A percentile compares a stretch with the other conserved stretches of the same genome.
Conservation (phyloP, 139 green algal species). For the Zygnema cylindricum region DNA sequence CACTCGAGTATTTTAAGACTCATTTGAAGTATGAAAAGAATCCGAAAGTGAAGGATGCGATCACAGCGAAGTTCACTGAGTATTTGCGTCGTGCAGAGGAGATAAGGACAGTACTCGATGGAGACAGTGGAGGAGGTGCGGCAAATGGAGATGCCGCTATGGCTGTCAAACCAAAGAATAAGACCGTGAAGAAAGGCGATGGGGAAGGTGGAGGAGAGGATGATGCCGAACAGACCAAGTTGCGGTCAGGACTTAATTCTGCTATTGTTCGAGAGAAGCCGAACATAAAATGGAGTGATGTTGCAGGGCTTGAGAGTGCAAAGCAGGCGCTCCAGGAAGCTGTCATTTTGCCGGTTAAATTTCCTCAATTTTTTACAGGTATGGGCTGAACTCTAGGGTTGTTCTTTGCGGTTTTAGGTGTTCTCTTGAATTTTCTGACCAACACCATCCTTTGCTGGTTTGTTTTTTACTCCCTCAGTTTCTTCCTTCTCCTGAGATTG, state of each 20-base stretch:
- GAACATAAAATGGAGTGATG: slow-evolving; percentile 97
- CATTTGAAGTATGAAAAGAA: slow-evolving; percentile 95
- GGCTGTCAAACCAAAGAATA: slow-evolving; percentile 53
- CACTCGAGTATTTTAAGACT: slow-evolving; percentile 75
- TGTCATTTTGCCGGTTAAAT: slow-evolving; percentile 99
- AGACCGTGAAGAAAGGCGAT: slow-evolving; percentile 53
- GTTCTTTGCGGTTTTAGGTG: too few species aligned
- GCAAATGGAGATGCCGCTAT: slow-evolving; percentile 57
- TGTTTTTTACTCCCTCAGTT: too few species aligned
- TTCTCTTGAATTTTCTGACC: too few species aligned
- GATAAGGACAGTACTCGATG: slow-evolving; percentile 80
- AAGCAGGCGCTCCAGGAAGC: slow-evolving; percentile 98
- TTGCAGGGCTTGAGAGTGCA: slow-evolving; percentile 93
- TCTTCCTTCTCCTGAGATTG: too few species aligned
- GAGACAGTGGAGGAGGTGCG: slow-evolving; percentile 26
- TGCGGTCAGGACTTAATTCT: slow-evolving; percentile 77
- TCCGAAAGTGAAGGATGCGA: slow-evolving; percentile 67
- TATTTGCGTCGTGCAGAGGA: slow-evolving; percentile 94
- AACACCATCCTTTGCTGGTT: too few species aligned
- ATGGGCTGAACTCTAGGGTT: too few species aligned
- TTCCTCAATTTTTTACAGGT: slow-evolving; percentile 98
- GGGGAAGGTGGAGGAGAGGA: slow-evolving; percentile 60
- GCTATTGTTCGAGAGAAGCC: slow-evolving; percentile 91
- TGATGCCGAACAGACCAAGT: slow-evolving; percentile 79
- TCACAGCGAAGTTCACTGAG: slow-evolving; percentile 83